Evolutionary conservation across 768 basidiomycete genomes (phyloP), one percentile per base, ranked within the genome.

Genomic region (Roridomyces roridus): DNA sequence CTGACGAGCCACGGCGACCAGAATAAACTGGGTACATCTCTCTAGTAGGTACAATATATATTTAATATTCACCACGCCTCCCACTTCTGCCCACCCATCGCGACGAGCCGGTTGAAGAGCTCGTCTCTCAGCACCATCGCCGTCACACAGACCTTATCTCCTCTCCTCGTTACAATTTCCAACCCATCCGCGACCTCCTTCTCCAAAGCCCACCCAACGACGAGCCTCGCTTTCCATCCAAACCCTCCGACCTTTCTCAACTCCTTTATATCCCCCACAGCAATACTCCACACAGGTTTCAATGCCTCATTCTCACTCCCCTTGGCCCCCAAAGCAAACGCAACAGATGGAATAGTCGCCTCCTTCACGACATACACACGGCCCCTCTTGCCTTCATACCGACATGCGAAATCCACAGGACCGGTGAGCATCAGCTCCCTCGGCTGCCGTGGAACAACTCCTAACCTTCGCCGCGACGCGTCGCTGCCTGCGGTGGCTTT

Each of bases 221-320:
- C 61, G 35, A 75, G 55, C 67, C 69, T 70, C n/a, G 68, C 71
- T 69, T 74, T 75, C 72, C 72, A 75, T 36, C 74, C 75, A 39
- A 74, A 68, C 31, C 75, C 74, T 31, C 75, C 75, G 41, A 74
- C 57, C 65, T 73, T 58, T 34, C 70, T 43, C 47, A 67, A 70
- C 63, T 64, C 65, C 61, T 70, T 70, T 26, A 75, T 63, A 49
- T 67, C 67, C 21, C 69, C 69, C 10, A 77, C 44, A 31, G 66
- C 63, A 20, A 75, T 60, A 20, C 67, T 67, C 56, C 71, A 72
- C 53, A 68, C 63, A 25, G 52, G 52, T 46, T 54, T 39, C 44
- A 54, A 36, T 26, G 45, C 52, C 25, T 43, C 44, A 39, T 46
- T 36, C 24, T 34, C 51, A 41, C 51, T 43, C 37, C 35, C 43